A percentile compares a stretch with the other conserved stretches of the same genome.
phyloP scores from a whole-genome alignment of 1,284 basidiomycete species.

The Volvariella volvacea region DNA sequence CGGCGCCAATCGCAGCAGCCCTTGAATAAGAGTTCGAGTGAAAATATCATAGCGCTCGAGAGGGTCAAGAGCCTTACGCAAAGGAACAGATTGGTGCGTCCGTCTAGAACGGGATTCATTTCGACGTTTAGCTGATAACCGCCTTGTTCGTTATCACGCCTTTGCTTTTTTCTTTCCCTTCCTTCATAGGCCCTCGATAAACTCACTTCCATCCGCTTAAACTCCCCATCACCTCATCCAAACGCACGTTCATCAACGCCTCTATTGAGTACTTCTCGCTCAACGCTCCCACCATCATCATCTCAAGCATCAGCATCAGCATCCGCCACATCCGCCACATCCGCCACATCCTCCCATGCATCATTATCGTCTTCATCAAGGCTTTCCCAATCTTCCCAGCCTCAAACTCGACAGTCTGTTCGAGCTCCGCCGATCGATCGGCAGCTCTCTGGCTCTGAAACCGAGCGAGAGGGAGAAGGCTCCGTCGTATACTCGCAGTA shows the following conservation, averaged over 20 bases:
- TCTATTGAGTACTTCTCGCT: background rate
- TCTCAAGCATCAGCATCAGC: constrained; percentile 24
- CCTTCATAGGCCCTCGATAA: constrained; percentile 56
- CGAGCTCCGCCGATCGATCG: constrained; percentile 1
- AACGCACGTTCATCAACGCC: constrained; percentile 1
- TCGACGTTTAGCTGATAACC: constrained; percentile 16
- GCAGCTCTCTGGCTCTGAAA: constrained; percentile 66
- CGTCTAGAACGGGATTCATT: constrained; percentile 7
- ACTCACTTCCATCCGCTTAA: constrained; percentile 39
- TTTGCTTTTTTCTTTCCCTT: constrained; percentile 11
- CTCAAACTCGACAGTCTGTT: constrained; percentile 10
- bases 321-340: constrained; percentile 13
- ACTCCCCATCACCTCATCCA: constrained; percentile 20
- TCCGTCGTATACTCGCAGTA: constrained; percentile 22
- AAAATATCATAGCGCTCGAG: constrained; percentile 53
- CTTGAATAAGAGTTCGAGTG: constrained; percentile 26
- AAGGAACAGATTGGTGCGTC: constrained; percentile 60
- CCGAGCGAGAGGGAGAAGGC: constrained; percentile 68
- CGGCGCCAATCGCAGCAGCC: constrained; percentile 18
- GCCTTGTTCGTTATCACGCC: too few relatives aligned
- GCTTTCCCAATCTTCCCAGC: constrained; percentile 17
- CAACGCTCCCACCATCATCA: constrained; percentile 14
- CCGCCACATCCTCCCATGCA: constrained; percentile 20
- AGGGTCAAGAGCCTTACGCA: constrained; percentile 63
- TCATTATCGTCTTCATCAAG: constrained; percentile 22